These are phyloP conservation scores for Salvia miltiorrhiza DNA, from an alignment of 257 asterid genomes.

Conservation along the genomic window DNA sequence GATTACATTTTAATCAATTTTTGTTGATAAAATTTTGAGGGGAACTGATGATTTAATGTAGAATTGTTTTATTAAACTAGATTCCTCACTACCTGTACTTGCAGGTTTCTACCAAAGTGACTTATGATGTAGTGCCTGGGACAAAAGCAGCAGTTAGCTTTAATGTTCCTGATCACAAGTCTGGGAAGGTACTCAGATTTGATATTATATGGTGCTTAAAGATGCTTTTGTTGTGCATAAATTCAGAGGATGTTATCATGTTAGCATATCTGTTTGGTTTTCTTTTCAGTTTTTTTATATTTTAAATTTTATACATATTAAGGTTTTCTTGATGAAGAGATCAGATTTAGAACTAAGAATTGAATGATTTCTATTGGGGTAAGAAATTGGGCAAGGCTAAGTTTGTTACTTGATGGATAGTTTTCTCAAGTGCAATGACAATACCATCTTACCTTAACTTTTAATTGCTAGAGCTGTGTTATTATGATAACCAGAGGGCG, in stretches of 20 bases:
- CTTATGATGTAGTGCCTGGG: conserved; percentile 50
- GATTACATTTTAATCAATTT: neutral
- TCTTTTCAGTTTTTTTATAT: neutral
- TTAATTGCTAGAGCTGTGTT: neutral
- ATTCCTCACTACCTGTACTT: conserved; percentile 14
- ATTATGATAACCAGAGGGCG: neutral
- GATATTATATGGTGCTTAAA: neutral
- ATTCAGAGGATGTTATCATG: neutral
- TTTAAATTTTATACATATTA: neutral
- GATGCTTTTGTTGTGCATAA: neutral
- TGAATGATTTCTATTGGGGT: neutral
- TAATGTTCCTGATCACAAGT: conserved; percentile 77
- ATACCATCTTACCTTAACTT: neutral
- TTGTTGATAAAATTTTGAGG: neutral
- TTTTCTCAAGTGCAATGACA: neutral
- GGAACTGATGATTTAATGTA: neutral
- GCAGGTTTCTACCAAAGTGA: conserved; percentile 74
- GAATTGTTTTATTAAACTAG: neutral
- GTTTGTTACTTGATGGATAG: neutral
- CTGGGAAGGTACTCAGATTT: conserved; percentile 68
- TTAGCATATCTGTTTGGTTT: neutral
- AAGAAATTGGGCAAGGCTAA: neutral
- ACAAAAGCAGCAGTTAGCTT: conserved; percentile 75
- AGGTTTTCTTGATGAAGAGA: neutral
- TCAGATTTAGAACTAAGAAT: neutral